Percentiles rank a stretch among this genome's conserved stretches.
phyloP scores from a whole-genome alignment of 2,329 filamentous ascomycete species.

The Hypoxylon sp. region DNA sequence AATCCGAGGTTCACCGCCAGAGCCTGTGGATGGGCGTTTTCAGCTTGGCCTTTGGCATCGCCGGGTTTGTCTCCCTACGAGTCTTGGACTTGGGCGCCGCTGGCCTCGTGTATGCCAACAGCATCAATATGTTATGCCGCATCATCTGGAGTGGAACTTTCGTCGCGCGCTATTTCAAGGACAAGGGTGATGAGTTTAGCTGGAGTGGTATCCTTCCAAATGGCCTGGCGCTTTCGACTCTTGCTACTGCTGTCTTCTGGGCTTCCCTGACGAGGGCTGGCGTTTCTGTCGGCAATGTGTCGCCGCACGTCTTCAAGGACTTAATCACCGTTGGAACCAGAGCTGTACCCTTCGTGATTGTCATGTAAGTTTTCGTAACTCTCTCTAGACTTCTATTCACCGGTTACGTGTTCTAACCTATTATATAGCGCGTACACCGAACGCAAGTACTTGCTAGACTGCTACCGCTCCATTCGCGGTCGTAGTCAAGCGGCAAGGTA shows the following conservation, averaged over 20 bases:
- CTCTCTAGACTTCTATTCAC: constrained; percentile 32
- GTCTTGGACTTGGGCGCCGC: constrained; percentile 77
- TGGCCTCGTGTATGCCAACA: constrained; percentile 88
- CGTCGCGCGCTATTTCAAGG: constrained; percentile 72
- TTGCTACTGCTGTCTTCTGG: constrained; percentile 59
- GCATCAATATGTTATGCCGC: constrained; percentile 87
- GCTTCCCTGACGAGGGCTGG: constrained; percentile 47
- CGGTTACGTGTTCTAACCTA: constrained; percentile 36
- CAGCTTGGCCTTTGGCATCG: constrained; percentile 78
- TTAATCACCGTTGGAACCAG: constrained; percentile 63
- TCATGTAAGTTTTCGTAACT: constrained; percentile 67
- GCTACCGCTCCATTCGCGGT: constrained; percentile 60
- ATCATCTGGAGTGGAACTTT: constrained; percentile 85
- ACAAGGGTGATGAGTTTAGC: constrained; percentile 58
- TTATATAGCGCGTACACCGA: constrained; percentile 64
- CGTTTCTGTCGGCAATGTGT: constrained; percentile 49
- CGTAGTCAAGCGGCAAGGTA: constrained; percentile 35
- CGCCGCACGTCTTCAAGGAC: constrained; percentile 53
- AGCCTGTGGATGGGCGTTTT: constrained; percentile 87
- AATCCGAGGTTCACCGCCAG: constrained; percentile 80
- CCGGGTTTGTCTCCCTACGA: constrained; percentile 81
- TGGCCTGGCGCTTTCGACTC: constrained; percentile 57
- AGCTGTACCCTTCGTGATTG: constrained; percentile 64
- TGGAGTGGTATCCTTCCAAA: constrained; percentile 59
- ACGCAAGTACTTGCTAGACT: constrained; percentile 65